Conservation (phyloP, 139 green algal species). For the Chlamydomonas sp. region DNA sequence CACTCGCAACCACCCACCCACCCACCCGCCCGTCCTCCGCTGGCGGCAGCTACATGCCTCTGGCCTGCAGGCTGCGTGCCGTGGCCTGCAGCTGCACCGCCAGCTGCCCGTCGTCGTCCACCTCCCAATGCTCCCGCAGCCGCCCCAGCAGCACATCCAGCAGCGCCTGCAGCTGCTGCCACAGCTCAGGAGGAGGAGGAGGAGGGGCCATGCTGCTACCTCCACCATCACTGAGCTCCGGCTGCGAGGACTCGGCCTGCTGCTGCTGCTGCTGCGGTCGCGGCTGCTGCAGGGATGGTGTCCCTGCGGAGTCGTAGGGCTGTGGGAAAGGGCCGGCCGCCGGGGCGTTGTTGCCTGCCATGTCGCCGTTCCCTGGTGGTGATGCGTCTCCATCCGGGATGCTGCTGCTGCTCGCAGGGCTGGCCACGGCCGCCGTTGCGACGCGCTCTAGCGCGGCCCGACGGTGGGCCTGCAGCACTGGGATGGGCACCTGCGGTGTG, state of each 20-base stretch:
- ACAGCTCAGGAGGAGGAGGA: slow-evolving; percentile 3
- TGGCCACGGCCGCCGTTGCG: background rate
- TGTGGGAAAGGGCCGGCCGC: too few relatives aligned
- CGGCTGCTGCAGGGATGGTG: too few relatives aligned
- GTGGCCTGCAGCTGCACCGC: background rate
- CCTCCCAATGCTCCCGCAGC: slow-evolving; percentile 35
- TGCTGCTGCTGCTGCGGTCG: background rate
- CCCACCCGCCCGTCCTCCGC: too few relatives aligned
- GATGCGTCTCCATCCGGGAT: too few relatives aligned
- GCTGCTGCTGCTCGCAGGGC: background rate
- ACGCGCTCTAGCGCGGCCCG: background rate
- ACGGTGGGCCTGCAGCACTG: slow-evolving; percentile 1
- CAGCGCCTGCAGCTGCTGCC: slow-evolving; percentile 8
- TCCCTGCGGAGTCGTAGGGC: too few relatives aligned
- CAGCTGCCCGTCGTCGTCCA: slow-evolving; percentile 3
- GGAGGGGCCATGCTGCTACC: background rate
- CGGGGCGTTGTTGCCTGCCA: too few relatives aligned
- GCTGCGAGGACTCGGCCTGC: background rate
- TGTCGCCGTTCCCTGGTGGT: too few relatives aligned
- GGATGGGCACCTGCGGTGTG: slow-evolving; percentile 2
- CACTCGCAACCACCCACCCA: too few relatives aligned
- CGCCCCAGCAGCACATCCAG: slow-evolving; percentile 11
- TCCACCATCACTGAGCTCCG: background rate
- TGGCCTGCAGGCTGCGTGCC: background rate
- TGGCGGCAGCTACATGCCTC: too few relatives aligned